These are phyloP conservation scores for Ampelomyces quisqualis DNA, from an alignment of 2,329 filamentous ascomycete genomes.

Conservation along the genomic window DNA sequence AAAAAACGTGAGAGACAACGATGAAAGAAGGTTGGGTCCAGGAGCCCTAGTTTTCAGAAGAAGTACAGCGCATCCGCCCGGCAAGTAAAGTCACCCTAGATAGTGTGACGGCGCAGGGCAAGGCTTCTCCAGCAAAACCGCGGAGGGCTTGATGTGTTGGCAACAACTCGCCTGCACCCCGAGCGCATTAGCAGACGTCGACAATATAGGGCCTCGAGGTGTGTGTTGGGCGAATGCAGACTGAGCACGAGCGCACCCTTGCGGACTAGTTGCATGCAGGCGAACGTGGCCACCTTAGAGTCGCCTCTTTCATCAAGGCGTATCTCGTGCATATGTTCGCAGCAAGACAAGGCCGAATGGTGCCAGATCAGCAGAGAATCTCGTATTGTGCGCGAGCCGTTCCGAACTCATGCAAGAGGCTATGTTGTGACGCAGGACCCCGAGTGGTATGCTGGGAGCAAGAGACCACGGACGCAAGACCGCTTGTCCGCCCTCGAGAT, in stretches of 20 bases:
- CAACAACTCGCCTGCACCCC: constrained; percentile 41
- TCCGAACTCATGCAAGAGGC: constrained; percentile 24
- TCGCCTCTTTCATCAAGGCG: constrained; percentile 36
- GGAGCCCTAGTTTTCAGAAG: constrained; percentile 34
- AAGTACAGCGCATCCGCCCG: constrained; percentile 34
- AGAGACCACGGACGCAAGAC: constrained; percentile 6
- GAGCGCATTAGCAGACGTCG: constrained; percentile 41
- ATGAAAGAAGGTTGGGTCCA: constrained; percentile 29
- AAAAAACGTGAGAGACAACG: constrained; percentile 26
- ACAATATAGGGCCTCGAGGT: constrained; percentile 41
- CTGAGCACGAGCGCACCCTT: constrained; percentile 40
- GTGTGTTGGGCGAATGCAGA: constrained; percentile 45
- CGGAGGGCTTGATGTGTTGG: constrained; percentile 46
- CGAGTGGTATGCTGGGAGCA: constrained; percentile 11
- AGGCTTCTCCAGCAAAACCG: constrained; percentile 32
- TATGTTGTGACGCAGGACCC: constrained; percentile 25
- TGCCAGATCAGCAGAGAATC: constrained; percentile 42
- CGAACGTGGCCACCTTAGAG: constrained; percentile 42
- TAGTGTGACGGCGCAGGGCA: constrained; percentile 27
- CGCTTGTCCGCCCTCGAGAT: constrained; percentile 11
- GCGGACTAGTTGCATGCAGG: constrained; percentile 42
- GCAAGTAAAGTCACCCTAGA: constrained; percentile 18
- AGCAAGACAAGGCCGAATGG: constrained; percentile 32
- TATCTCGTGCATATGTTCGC: constrained; percentile 38
- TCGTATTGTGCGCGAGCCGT: constrained; percentile 38